Percentiles rank a stretch among this genome's conserved stretches.
phyloP scores from a whole-genome alignment of 805 yeast species.

The Lipomyces orientalis region DNA sequence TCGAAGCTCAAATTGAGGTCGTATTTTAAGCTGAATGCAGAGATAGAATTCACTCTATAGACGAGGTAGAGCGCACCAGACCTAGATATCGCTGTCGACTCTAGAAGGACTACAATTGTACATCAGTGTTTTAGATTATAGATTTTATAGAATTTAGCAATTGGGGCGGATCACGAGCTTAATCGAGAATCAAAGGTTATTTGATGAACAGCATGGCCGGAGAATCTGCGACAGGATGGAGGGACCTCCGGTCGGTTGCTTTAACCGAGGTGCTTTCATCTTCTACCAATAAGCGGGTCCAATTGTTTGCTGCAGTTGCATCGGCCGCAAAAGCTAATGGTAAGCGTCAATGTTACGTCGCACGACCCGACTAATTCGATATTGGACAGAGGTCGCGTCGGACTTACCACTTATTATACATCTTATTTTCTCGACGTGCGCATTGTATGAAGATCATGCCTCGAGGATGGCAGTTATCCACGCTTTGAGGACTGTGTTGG shows the following conservation, averaged over 20 bases:
- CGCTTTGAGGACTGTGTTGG: constrained; percentile 23
- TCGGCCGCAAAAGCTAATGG: constrained; percentile 29
- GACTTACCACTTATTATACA: constrained; percentile 27
- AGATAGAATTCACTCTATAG: neutral
- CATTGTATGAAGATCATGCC: constrained; percentile 35
- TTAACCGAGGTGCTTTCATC: constrained; percentile 30
- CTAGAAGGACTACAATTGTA: neutral
- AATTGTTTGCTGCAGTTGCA: constrained; percentile 26
- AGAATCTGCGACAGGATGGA: constrained; percentile 26
- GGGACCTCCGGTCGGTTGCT: constrained; percentile 26
- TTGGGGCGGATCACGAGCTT: neutral
- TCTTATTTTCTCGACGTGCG: constrained; percentile 33
- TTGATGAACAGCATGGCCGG: constrained; percentile 22
- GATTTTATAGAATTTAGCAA: neutral
- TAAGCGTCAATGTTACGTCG: neutral
- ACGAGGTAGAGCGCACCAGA: neutral
- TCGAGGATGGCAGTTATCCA: constrained; percentile 34
- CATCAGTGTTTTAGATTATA: neutral
- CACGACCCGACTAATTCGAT: neutral
- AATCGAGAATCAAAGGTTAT: neutral
- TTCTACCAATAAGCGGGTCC: constrained; percentile 32
- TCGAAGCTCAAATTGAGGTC: neutral
- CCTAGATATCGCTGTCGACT: neutral
- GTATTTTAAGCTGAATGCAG: too few relatives aligned
- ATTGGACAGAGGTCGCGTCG: constrained; percentile 14